Base-by-base conservation (phyloP, 352 stramenopile species). In the Pythium apleroticum region DNA sequence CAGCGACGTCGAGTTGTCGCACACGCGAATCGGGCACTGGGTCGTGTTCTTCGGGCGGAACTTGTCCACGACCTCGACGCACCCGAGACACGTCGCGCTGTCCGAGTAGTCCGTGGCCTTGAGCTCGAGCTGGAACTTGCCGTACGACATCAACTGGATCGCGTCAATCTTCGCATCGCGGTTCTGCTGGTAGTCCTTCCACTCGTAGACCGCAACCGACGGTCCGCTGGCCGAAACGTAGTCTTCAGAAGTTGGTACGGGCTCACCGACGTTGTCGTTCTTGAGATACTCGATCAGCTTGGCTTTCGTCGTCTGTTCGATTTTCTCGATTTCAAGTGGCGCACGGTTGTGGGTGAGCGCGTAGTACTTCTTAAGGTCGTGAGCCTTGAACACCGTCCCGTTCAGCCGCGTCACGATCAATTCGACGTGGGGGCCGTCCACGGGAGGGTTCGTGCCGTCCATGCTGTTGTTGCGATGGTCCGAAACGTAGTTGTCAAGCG, bases 121-220 rank as follows among this genome's bases (percentile, higher is more conserved):
- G n/a, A 90, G 37, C 19, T 68, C 52, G 33, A 91, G 69, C 1
- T 69, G 24, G 65, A 88, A 91, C 59, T 86, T 84, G 39, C 82
- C 80, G 30, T 80, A 88, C 0, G 68, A 61, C 0, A 54, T 57
- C 48, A 88, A 80, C 35, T 50, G 52, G 14, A 91, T 57, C 7
- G 56, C 52, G 46, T 91, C 74, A 15, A 91, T 72, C 39, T 73
- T 69, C 1, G 57, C 57, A 11, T 71, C 25, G 33, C 71, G 67
- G 62, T 79, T 46, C 17, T 57, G 24, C 46, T 90, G 77, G 66
- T 87, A 91, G n/a, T 84, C 72, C n/a, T 66, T 76, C 80, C 83
- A 91, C 22, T 72, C 69, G 53, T 72, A 76, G 27, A 39, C 28
- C 22, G 27, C 33, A 17, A 3, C 12, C 33, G 8, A 3, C 3